Evolutionary conservation across 139 green algal genomes (phyloP).

Genomic region (Gonium pectorale): DNA sequence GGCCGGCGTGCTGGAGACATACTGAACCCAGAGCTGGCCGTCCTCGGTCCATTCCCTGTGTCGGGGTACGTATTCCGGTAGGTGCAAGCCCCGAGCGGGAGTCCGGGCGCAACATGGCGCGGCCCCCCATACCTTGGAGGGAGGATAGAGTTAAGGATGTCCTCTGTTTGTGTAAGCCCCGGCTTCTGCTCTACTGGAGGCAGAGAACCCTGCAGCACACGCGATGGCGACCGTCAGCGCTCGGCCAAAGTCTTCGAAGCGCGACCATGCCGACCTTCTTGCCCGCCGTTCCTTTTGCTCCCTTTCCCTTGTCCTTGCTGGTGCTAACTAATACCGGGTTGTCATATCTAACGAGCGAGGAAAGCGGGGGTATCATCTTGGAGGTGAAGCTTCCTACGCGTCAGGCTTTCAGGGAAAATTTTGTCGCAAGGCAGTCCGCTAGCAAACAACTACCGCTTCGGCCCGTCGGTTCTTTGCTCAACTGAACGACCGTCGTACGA

Average conservation of each 20-base stretch:
- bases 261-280: constrained; percentile 65
- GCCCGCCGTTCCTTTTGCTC: constrained; percentile 61
- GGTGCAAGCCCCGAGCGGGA: too few relatives aligned
- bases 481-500: too few relatives aligned
- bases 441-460: too few relatives aligned
- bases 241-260: background rate
- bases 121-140: constrained; percentile 75
- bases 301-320: constrained; percentile 70
- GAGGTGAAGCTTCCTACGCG: too few relatives aligned
- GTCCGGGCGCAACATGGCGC: too few relatives aligned
- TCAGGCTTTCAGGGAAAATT: too few relatives aligned
- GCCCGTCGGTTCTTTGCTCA: too few relatives aligned
- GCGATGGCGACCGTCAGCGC: background rate
- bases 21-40: constrained; percentile 91
- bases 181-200: constrained; percentile 80
- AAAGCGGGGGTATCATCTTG: constrained; percentile 71
- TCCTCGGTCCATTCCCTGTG: constrained; percentile 88
- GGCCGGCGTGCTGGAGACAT: constrained; percentile 84
- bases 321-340: constrained; percentile 78
- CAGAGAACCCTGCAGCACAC: constrained; percentile 56
- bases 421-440: too few relatives aligned
- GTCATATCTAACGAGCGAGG: constrained; percentile 85
- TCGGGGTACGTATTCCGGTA: too few relatives aligned
- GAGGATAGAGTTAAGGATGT: constrained; percentile 92
- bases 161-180: constrained; percentile 83